Base-by-base conservation (phyloP, 2,329 filamentous ascomycete genomes). In the Aspergillus bombycis region DNA sequence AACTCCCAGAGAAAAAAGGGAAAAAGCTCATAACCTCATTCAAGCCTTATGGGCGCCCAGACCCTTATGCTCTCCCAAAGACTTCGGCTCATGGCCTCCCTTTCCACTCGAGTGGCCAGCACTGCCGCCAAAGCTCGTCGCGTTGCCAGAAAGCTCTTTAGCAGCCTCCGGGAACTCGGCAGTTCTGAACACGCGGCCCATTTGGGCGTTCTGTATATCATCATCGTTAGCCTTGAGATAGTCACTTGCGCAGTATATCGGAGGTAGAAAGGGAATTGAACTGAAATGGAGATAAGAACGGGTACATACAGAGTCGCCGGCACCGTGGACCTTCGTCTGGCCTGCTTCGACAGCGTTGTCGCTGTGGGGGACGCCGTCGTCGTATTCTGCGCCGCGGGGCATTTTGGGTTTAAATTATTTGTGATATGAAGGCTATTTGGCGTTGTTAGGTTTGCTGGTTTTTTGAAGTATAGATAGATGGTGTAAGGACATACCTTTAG, bases 351-450 rank as follows among this genome's bases (percentile, higher is more conserved):
- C 74, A 53, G 78, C 62, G 71, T 80, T 80, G 69, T 80, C 76
- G 68, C 72, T 74, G 60, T 78, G 77, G 58, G 71, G 72, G 58
- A 75, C n/a, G 57, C 71, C 72, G 68, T 79, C 71, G 67, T 77
- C 77, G 71, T 71, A 80, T 28, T 79, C 74, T 54, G 76, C 76
- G 68, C 78, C 77, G 70, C 78, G 78, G 70, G 75, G 73, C 78
- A 80, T 79, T 36, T 21, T 64, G 36, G 19, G 12, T 48, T 23
- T 26, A 8, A 5, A 1, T 6, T 36, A 36, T 36, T 36, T 36
- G 34, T 32, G 30, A 32, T n/a, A n/a, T 45, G 16, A 52, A 52
- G 46, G 26, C 50, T 30, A 28, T 34, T 30, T 41, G 38, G 5
- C 26, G 14, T 16, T 36, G 14, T 36, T 36, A 36, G 34, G 14